These are phyloP conservation scores for Talaromyces sp. DNA, from an alignment of 2,329 filamentous ascomycete species.

Conservation along the genomic window DNA sequence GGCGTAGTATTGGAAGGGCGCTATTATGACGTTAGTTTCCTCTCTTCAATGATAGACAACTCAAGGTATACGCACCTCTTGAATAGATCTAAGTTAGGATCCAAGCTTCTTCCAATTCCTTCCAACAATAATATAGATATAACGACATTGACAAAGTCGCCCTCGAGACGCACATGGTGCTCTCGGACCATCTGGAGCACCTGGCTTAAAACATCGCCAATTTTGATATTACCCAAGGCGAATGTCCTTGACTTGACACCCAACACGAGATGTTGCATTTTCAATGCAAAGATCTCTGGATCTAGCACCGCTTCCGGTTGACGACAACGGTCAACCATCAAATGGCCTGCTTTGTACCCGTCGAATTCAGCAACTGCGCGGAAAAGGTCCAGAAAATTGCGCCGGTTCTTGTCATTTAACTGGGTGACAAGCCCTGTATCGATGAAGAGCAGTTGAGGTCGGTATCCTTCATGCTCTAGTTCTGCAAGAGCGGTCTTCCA, in stretches of 20 bases:
- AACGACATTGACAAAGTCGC: slow-evolving; percentile 97
- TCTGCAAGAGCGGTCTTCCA: slow-evolving; percentile 73
- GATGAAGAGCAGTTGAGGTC: slow-evolving; percentile 94
- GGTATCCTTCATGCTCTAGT: slow-evolving; percentile 82
- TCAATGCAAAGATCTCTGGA: slow-evolving; percentile 83
- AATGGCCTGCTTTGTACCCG: slow-evolving; percentile 86
- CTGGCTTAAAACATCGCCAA: slow-evolving; percentile 88
- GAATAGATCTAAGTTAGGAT: slow-evolving; percentile 84
- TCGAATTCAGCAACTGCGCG: slow-evolving; percentile 94
- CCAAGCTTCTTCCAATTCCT: slow-evolving; percentile 82
- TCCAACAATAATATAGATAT: slow-evolving; percentile 91
- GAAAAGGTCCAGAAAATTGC: slow-evolving; percentile 94
- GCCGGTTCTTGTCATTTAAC: slow-evolving; percentile 78
- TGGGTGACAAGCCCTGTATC: slow-evolving; percentile 95
- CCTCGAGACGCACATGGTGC: slow-evolving; percentile 92
- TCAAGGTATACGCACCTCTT: slow-evolving; percentile 54
- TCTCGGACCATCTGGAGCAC: slow-evolving; percentile 86
- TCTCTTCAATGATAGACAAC: neutral
- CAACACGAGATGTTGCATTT: slow-evolving; percentile 94
- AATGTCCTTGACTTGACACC: slow-evolving; percentile 87
- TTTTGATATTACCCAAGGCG: slow-evolving; percentile 89
- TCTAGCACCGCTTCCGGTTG: slow-evolving; percentile 89
- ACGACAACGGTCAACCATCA: slow-evolving; percentile 94
- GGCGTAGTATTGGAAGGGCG: slow-evolving; percentile 82
- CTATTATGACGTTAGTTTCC: slow-evolving; percentile 42